A percentile compares a stretch with the other conserved stretches of the same genome.
phyloP scores from a whole-genome alignment of 352 stramenopile genomes.

The Globisporangium spinosum region DNA sequence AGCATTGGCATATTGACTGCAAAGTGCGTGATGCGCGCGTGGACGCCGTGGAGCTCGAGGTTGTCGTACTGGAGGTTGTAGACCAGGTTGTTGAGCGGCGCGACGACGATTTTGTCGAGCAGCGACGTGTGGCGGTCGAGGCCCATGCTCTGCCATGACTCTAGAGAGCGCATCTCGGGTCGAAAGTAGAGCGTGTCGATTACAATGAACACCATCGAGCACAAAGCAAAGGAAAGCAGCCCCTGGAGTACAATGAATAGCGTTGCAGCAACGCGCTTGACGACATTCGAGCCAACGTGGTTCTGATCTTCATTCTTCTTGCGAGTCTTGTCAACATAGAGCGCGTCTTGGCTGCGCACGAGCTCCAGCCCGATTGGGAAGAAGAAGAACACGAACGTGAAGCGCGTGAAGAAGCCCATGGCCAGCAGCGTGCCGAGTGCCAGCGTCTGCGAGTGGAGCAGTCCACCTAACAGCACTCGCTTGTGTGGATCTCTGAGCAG shows the following conservation, averaged over 20 bases:
- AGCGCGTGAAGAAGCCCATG: slow-evolving; percentile 71
- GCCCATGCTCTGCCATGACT: not conserved
- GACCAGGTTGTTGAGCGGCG: slow-evolving; percentile 83
- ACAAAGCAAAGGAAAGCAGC: slow-evolving; percentile 39
- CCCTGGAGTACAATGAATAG: slow-evolving; percentile 39
- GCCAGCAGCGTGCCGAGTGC: slow-evolving; percentile 63
- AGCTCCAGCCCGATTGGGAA: slow-evolving; percentile 66
- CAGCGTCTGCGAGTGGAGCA: slow-evolving; percentile 50
- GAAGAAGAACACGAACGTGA: slow-evolving; percentile 85
- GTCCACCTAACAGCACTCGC: slow-evolving; percentile 22
- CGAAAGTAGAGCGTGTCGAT: slow-evolving; percentile 66
- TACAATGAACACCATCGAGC: slow-evolving; percentile 29
- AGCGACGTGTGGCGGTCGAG: not conserved
- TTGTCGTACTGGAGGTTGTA: slow-evolving; percentile 92
- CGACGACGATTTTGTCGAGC: slow-evolving; percentile 37
- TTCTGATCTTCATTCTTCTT: slow-evolving; percentile 27
- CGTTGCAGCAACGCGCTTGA: slow-evolving; percentile 24
- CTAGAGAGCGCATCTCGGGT: slow-evolving; percentile 18
- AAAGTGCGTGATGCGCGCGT: slow-evolving; percentile 85
- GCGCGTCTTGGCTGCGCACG: slow-evolving; percentile 46
- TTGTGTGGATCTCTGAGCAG: slow-evolving; percentile 43
- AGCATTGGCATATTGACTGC: slow-evolving; percentile 92
- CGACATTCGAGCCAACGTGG: not conserved
- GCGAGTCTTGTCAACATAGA: slow-evolving; percentile 21
- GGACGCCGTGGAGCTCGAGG: slow-evolving; percentile 88